These are phyloP conservation scores for Pneumocystis oryctolagi DNA, from an alignment of 1,139 yeast genomes.

Conservation along the genomic window DNA sequence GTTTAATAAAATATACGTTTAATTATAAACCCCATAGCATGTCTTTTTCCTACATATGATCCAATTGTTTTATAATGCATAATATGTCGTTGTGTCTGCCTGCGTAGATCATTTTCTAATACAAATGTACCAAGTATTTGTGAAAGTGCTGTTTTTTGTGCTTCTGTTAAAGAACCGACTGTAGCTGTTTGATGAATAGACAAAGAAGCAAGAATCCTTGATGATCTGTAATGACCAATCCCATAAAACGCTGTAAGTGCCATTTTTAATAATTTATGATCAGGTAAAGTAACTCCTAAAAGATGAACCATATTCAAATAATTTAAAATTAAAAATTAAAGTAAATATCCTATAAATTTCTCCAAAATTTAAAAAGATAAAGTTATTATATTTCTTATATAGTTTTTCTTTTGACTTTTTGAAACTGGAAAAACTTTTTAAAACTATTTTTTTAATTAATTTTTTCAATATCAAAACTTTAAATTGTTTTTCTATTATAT, in stretches of 20 bases:
- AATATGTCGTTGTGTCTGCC: conserved; percentile 65
- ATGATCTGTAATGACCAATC: conserved; percentile 62
- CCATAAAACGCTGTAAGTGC: conserved; percentile 45
- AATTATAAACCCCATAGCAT: conserved; percentile 50
- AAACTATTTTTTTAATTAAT: no score
- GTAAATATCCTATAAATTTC: not conserved
- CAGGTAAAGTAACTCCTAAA: not conserved
- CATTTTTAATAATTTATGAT: not conserved
- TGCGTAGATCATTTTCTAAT: conserved; percentile 74
- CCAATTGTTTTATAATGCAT: conserved; percentile 69
- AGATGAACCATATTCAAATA: not conserved
- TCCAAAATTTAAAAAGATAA: not conserved
- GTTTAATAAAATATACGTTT: not conserved
- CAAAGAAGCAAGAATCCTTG: conserved; percentile 64
- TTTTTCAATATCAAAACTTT: no score
- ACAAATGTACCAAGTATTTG: conserved; percentile 73
- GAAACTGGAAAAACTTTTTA: no score
- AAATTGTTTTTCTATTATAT: no score
- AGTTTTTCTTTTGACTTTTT: no score
- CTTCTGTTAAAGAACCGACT: conserved; percentile 82
- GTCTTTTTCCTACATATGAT: conserved; percentile 78
- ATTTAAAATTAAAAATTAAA: not conserved
- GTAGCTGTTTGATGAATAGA: conserved; percentile 89
- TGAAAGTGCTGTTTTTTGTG: conserved; percentile 70
- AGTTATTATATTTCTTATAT: no score